Conservation (phyloP, 2,329 filamentous ascomycete genomes). For the Tolypocladium album region DNA sequence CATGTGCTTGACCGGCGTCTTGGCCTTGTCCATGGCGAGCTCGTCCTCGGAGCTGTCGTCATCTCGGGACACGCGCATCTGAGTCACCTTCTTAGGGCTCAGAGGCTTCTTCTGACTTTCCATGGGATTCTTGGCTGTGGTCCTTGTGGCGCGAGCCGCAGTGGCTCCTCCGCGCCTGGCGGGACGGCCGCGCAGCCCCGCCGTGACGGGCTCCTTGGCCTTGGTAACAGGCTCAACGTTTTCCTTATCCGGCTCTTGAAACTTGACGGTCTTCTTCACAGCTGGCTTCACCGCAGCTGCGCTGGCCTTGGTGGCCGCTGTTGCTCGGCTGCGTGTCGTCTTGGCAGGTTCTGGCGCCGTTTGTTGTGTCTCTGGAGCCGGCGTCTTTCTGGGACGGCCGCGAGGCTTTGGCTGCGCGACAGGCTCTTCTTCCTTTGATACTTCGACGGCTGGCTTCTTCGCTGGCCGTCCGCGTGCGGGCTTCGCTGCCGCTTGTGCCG, state of each 20-base stretch:
- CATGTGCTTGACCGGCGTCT: conserved; percentile 39
- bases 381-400: conserved; percentile 31
- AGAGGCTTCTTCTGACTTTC: conserved; percentile 35
- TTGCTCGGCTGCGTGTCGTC: conserved; percentile 17
- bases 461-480: conserved; percentile 16
- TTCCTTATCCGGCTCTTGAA: conserved; percentile 55
- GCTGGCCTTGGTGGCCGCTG: conserved; percentile 18
- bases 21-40: conserved; percentile 36
- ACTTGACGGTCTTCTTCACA: conserved; percentile 51
- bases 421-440: conserved; percentile 10
- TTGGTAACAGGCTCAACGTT: conserved; percentile 38
- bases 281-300: conserved; percentile 28
- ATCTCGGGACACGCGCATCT: conserved; percentile 38
- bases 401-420: conserved; percentile 24
- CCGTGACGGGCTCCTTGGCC: conserved; percentile 21
- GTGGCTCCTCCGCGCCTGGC: conserved; percentile 28
- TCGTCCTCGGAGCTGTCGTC: conserved; percentile 46
- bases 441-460: conserved; percentile 15
- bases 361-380: conserved; percentile 8
- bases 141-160: conserved; percentile 22
- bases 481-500: conserved; percentile 12
- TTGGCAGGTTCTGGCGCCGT: conserved; percentile 16
- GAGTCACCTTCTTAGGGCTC: conserved; percentile 55
- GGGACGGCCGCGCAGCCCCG: conserved; percentile 28
- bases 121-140: conserved; percentile 14